These are phyloP conservation scores for Kazachstania taianensis DNA, from an alignment of 805 yeast genomes.

Conservation along the genomic window DNA sequence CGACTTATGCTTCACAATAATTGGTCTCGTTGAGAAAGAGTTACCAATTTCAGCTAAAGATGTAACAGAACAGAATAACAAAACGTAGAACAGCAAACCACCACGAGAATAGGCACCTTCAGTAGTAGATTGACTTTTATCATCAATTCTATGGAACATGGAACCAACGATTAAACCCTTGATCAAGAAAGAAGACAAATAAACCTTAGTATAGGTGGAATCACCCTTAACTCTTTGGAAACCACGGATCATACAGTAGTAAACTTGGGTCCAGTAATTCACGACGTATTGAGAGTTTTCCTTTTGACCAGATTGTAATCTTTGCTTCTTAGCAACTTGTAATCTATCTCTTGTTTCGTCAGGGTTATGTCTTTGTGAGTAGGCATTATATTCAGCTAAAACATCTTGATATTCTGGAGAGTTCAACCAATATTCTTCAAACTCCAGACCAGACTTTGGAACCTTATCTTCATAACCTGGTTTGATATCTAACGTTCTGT, in stretches of 20 bases:
- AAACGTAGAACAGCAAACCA: constrained; percentile 51
- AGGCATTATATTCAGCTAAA: constrained; percentile 31
- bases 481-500: constrained; percentile 36
- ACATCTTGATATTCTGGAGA: constrained; percentile 43
- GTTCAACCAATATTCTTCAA: constrained; percentile 48
- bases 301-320: constrained; percentile 34
- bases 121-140: constrained; percentile 33
- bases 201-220: constrained; percentile 42
- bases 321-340: constrained; percentile 33
- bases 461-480: constrained; percentile 42
- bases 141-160: constrained; percentile 41
- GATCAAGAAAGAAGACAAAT: constrained; percentile 41
- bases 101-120: constrained; percentile 52
- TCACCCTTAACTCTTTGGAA: constrained; percentile 47
- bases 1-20: constrained; percentile 53
- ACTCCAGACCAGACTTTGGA: constrained; percentile 48
- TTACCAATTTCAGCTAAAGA: constrained; percentile 53
- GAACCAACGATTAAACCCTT: constrained; percentile 56
- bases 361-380: constrained; percentile 34
- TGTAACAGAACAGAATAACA: constrained; percentile 50
- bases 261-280: constrained; percentile 40
- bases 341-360: constrained; percentile 32
- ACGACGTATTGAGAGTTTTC: constrained; percentile 34
- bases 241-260: constrained; percentile 44
- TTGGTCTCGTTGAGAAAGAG: constrained; percentile 51